Percentiles rank a stretch among this genome's conserved stretches.
phyloP scores from a whole-genome alignment of 768 basidiomycete species.

The Tulasnella sp. region DNA sequence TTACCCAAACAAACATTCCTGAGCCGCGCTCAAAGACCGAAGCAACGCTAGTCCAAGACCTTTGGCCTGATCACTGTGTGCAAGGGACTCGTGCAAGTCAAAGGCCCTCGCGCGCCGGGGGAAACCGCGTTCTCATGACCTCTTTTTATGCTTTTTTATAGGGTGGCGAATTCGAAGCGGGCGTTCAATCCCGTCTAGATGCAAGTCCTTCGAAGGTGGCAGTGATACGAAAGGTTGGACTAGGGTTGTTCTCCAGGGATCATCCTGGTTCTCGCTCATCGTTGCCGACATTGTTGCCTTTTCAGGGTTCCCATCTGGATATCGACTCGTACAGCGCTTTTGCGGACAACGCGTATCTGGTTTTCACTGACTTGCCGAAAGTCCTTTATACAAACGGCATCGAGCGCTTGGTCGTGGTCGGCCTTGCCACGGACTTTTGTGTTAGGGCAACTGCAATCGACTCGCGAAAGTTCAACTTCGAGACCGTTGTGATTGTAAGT shows the following conservation, averaged over 20 bases:
- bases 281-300: background rate
- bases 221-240: constrained; percentile 30
- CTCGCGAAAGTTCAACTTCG: constrained; percentile 43
- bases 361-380: constrained; percentile 42
- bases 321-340: constrained; percentile 83
- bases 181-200: constrained; percentile 43
- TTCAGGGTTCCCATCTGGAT: constrained; percentile 43
- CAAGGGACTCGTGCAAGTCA: constrained; percentile 32
- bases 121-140: constrained; percentile 1
- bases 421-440: constrained; percentile 74
- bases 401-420: constrained; percentile 54
- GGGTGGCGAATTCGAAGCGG: constrained; percentile 55
- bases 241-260: background rate
- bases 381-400: constrained; percentile 39
- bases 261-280: too few relatives aligned
- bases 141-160: constrained; percentile 28
- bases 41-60: constrained; percentile 41
- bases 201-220: constrained; percentile 25
- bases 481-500: constrained; percentile 24
- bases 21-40: constrained; percentile 16
- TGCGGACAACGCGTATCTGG: constrained; percentile 46
- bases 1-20: constrained; percentile 34
- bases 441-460: constrained; percentile 55
- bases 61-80: constrained; percentile 82
- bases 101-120: background rate